Evolutionary conservation across 139 green algal genomes (phyloP).

Genomic region (Chlorella sp.): DNA sequence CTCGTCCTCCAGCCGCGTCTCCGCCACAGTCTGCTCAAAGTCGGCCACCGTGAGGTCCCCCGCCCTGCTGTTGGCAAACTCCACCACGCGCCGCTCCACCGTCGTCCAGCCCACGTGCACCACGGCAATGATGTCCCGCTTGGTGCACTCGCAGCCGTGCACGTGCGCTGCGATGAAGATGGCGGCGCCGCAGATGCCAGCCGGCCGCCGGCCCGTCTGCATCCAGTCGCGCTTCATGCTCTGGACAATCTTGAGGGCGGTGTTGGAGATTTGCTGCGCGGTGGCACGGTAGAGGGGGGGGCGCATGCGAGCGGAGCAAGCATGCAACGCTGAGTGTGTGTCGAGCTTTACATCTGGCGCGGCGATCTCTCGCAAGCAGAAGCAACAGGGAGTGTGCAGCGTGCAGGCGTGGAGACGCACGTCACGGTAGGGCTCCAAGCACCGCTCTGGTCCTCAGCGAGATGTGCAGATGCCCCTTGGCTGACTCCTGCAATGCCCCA

Average conservation of each 20-base stretch:
- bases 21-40: slow-evolving; percentile 17
- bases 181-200: slow-evolving; percentile 90
- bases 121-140: slow-evolving; percentile 58
- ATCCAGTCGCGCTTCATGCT: slow-evolving; percentile 99
- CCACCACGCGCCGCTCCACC: slow-evolving; percentile 72
- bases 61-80: slow-evolving; percentile 58
- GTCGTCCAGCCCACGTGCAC: slow-evolving; percentile 92
- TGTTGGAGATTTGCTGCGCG: slow-evolving; percentile 59
- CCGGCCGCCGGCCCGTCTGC: slow-evolving; percentile 86
- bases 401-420: no score
- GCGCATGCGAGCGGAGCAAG: no score
- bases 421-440: no score
- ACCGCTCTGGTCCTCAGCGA: no score
- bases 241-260: slow-evolving; percentile 81
- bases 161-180: slow-evolving; percentile 91
- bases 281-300: no score
- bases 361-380: no score
- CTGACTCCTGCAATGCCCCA: no score
- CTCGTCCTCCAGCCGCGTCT: not conserved
- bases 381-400: no score
- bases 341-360: no score
- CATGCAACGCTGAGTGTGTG: no score
- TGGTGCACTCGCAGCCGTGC: slow-evolving; percentile 76
- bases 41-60: slow-evolving; percentile 18
- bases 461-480: no score